A percentile compares a stretch with the other conserved stretches of the same genome.
Conservation (phyloP, 805 yeast genomes). For the Blastobotrys robertii region DNA sequence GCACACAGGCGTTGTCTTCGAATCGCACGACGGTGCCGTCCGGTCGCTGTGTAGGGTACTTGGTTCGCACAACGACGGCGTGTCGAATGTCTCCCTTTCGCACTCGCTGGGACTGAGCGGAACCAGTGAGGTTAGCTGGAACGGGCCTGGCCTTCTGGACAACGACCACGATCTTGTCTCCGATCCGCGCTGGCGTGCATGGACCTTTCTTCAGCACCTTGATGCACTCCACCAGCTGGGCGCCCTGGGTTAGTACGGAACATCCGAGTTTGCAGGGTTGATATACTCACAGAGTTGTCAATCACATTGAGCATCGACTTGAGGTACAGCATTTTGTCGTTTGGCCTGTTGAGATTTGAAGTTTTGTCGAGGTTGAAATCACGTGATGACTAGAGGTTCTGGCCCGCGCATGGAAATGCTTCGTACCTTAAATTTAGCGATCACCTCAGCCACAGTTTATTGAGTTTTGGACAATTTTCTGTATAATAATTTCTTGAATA, state of each 20-base stretch:
- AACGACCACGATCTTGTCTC: conserved; percentile 90
- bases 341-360: background rate
- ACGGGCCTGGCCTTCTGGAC: conserved; percentile 83
- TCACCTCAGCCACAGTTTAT: too few relatives aligned
- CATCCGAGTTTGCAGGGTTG: background rate
- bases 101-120: conserved; percentile 58
- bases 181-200: conserved; percentile 62
- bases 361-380: conserved; percentile 12
- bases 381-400: too few relatives aligned
- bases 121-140: conserved; percentile 61
- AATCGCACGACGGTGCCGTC: conserved; percentile 84
- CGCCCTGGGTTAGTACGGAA: conserved; percentile 40
- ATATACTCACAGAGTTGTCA: conserved; percentile 61
- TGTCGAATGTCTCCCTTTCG: conserved; percentile 93
- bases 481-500: too few relatives aligned
- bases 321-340: conserved; percentile 62
- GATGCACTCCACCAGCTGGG: conserved; percentile 89
- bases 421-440: too few relatives aligned
- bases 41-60: conserved; percentile 62
- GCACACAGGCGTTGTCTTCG: conserved; percentile 95
- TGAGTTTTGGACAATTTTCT: too few relatives aligned
- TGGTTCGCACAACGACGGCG: conserved; percentile 91
- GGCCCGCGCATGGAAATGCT: too few relatives aligned
- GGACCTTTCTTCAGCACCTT: conserved; percentile 88
- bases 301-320: conserved; percentile 83